These are phyloP conservation scores for Penicillium sclerotigenum DNA, from an alignment of 2,329 filamentous ascomycete genomes.

Conservation along the genomic window DNA sequence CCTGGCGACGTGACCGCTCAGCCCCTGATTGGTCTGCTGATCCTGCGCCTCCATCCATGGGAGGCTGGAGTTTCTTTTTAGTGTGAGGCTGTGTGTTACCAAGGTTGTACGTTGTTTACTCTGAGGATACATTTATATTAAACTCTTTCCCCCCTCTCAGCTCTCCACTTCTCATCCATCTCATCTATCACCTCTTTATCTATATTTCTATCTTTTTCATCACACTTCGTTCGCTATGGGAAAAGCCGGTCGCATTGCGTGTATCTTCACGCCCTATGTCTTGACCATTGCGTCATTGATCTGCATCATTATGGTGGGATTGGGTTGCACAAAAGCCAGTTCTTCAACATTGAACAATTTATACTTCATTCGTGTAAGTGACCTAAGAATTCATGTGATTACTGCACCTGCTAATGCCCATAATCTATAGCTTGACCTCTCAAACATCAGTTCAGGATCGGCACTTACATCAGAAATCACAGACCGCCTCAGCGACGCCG, in stretches of 20 bases:
- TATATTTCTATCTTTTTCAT: neutral
- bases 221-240: constrained; percentile 51
- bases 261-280: constrained; percentile 81
- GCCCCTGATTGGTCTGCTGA: constrained; percentile 18
- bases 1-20: constrained; percentile 13
- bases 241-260: constrained; percentile 74
- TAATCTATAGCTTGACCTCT: constrained; percentile 52
- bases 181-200: constrained; percentile 1
- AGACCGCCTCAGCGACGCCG: constrained; percentile 33
- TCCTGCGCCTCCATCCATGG: constrained; percentile 21
- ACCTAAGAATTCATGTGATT: neutral
- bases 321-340: constrained; percentile 55
- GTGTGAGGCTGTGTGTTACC: constrained; percentile 16
- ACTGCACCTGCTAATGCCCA: neutral
- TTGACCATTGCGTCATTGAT: constrained; percentile 75
- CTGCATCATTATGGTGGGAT: constrained; percentile 58
- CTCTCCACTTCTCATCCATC: neutral
- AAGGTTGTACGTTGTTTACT: neutral
- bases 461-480: constrained; percentile 31
- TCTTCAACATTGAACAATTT: constrained; percentile 48
- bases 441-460: constrained; percentile 55
- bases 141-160: constrained; percentile 7
- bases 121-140: constrained; percentile 2
- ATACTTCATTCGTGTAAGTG: constrained; percentile 54
- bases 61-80: constrained; percentile 19